Evolutionary conservation across 768 basidiomycete species (phyloP).

Genomic region (Psilocybe cyanescens): DNA sequence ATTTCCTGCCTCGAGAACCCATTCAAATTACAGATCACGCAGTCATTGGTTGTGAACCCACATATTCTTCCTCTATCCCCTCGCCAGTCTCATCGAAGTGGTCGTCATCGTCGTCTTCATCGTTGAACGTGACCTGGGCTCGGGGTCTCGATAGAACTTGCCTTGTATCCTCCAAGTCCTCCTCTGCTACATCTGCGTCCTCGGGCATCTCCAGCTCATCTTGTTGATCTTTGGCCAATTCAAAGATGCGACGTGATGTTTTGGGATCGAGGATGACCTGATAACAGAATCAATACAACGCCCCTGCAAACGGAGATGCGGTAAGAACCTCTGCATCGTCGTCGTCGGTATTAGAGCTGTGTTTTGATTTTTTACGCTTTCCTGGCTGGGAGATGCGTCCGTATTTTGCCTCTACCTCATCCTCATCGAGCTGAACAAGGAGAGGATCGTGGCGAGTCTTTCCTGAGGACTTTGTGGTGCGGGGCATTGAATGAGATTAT

Average conservation of each 20-base stretch:
- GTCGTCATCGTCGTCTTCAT: slow-evolving; percentile 59
- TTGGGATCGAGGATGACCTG: slow-evolving; percentile 80
- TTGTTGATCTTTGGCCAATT: slow-evolving; percentile 92
- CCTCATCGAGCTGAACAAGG: slow-evolving; percentile 80
- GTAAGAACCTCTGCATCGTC: slow-evolving; percentile 55
- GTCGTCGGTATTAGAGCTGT: slow-evolving; percentile 53
- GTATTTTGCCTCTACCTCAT: slow-evolving; percentile 78
- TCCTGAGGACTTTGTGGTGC: slow-evolving; percentile 50
- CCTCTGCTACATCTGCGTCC: slow-evolving; percentile 50
- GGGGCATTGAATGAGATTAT: slow-evolving; percentile 56
- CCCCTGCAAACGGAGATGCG: slow-evolving; percentile 15
- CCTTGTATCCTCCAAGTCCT: slow-evolving; percentile 40
- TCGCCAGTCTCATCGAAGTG: slow-evolving; percentile 52
- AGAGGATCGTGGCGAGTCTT: slow-evolving; percentile 87
- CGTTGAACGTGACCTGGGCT: slow-evolving; percentile 36
- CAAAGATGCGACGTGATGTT: slow-evolving; percentile 86
- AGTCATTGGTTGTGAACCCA: slow-evolving; percentile 33
- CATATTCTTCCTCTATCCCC: slow-evolving; percentile 67
- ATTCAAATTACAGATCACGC: slow-evolving; percentile 1
- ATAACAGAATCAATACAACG: slow-evolving; percentile 13
- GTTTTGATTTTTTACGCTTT: slow-evolving; percentile 67
- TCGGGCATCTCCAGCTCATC: slow-evolving; percentile 77
- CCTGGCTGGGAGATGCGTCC: slow-evolving; percentile 78
- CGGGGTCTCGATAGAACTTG: slow-evolving; percentile 37
- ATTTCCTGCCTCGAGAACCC: slow-evolving; percentile 63